These are phyloP conservation scores for Micractinium conductrix DNA, from an alignment of 139 green algal genomes.

Conservation along the genomic window DNA sequence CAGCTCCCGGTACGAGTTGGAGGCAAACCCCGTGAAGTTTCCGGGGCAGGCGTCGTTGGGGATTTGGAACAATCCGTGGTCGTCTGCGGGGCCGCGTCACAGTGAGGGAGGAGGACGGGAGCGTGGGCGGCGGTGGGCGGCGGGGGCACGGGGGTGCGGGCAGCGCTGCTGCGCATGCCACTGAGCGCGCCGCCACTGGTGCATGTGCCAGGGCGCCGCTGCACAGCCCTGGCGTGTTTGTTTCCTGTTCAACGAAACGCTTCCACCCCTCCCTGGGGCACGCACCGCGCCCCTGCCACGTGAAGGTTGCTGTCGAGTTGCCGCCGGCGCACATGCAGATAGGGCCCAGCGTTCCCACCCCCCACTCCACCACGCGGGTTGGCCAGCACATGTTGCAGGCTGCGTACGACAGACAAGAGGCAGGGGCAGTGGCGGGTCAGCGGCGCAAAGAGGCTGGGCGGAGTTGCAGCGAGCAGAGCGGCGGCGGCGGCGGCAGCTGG, in stretches of 20 bases:
- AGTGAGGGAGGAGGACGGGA: no score
- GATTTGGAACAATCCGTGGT: slow-evolving; percentile 45
- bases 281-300: not conserved
- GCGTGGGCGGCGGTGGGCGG: not conserved
- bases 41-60: slow-evolving; percentile 36
- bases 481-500: no score
- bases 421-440: not conserved
- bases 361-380: not conserved
- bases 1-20: slow-evolving; percentile 35
- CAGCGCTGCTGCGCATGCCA: no score
- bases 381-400: not conserved
- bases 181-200: not conserved
- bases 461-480: not conserved
- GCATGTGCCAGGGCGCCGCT: not conserved
- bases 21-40: slow-evolving; percentile 32
- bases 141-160: not conserved
- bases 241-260: no score
- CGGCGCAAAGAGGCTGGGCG: no score
- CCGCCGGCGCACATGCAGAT: slow-evolving; percentile 30
- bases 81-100: not conserved
- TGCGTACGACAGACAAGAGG: not conserved
- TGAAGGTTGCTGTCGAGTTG: slow-evolving; percentile 10
- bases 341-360: not conserved
- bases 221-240: not conserved
- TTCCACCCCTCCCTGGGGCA: not conserved